These are phyloP conservation scores for Pseudogymnoascus sp. DNA, from an alignment of 2,329 filamentous ascomycete species.

Conservation along the genomic window DNA sequence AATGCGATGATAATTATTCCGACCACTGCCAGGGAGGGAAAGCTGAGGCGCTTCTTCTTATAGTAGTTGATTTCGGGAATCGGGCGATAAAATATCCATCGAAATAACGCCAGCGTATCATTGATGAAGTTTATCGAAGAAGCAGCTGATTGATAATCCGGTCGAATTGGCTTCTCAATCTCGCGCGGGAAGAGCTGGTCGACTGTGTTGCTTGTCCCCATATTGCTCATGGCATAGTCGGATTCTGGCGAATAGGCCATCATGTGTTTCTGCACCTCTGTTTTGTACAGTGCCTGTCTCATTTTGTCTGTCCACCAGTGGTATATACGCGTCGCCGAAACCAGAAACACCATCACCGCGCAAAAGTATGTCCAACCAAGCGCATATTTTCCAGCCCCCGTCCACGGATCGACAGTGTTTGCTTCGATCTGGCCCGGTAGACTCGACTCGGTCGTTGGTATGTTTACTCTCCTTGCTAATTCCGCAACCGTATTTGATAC, in stretches of 20 bases:
- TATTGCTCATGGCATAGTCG: constrained; percentile 54
- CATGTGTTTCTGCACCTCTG: constrained; percentile 64
- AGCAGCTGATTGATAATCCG: constrained; percentile 60
- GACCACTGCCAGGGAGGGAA: constrained; percentile 70
- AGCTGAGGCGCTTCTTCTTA: constrained; percentile 59
- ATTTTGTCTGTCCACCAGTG: constrained; percentile 93
- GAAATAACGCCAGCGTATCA: constrained; percentile 71
- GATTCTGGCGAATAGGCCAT: constrained; percentile 48
- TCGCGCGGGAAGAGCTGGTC: constrained; percentile 65
- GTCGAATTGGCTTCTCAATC: constrained; percentile 49
- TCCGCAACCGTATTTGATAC: constrained; percentile 23
- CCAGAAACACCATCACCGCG: constrained; percentile 59
- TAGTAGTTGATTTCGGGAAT: constrained; percentile 66
- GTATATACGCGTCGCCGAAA: constrained; percentile 67
- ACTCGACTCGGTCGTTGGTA: constrained; percentile 52
- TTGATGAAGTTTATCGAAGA: constrained; percentile 70
- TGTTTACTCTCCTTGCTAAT: constrained; percentile 43
- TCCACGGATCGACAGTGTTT: constrained; percentile 69
- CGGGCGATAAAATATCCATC: constrained; percentile 84
- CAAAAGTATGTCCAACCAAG: constrained; percentile 85
- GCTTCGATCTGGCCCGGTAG: constrained; percentile 56
- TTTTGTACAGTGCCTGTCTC: constrained; percentile 79
- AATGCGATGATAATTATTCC: constrained; percentile 60
- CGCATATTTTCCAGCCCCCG: constrained; percentile 74
- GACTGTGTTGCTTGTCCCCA: constrained; percentile 47